Evolutionary conservation across 1,139 yeast species (phyloP).

Genomic region (Kodamaea plutei): DNA sequence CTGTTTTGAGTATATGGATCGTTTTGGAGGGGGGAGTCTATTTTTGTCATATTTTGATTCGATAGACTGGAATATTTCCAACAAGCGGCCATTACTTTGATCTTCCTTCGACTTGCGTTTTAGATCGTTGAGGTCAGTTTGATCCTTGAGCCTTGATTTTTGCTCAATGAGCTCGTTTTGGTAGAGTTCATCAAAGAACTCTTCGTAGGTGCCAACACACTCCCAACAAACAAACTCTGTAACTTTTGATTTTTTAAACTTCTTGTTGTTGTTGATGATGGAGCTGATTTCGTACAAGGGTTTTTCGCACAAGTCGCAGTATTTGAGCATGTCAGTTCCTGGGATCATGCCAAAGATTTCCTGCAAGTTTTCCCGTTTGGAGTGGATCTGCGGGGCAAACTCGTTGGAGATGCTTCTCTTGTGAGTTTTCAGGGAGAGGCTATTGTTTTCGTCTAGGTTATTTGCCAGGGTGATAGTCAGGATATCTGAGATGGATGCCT

Average conservation of each 20-base stretch:
- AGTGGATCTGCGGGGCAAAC: conserved; percentile 1
- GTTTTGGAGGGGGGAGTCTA: conserved; percentile 6
- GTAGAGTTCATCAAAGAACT: conserved; percentile 37
- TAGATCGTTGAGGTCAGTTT: conserved; percentile 2
- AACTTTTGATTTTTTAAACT: conserved; percentile 12
- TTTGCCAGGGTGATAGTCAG: conserved; percentile 9
- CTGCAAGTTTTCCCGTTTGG: conserved; percentile 27
- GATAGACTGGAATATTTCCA: conserved; percentile 23
- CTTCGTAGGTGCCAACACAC: conserved; percentile 58
- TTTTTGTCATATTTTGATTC: conserved; percentile 16
- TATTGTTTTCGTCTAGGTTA: conserved; percentile 1
- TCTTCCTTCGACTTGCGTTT: conserved; percentile 8
- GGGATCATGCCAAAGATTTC: conserved; percentile 41
- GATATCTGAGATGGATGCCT: conserved; percentile 12
- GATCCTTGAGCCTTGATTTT: conserved; percentile 1
- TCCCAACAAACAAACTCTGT: conserved; percentile 62
- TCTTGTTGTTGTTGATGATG: conserved; percentile 25
- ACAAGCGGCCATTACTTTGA: conserved; percentile 8
- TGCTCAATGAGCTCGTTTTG: conserved; percentile 11
- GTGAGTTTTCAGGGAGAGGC: conserved; percentile 7
- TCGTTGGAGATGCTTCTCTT: conserved; percentile 15
- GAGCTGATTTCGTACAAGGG: conserved; percentile 64
- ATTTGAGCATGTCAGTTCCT: conserved; percentile 41
- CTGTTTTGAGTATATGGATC: conserved; percentile 14
- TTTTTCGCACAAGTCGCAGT: conserved; percentile 63